Base-by-base conservation (phyloP, 768 basidiomycete species). In the Epithele typhae region DNA sequence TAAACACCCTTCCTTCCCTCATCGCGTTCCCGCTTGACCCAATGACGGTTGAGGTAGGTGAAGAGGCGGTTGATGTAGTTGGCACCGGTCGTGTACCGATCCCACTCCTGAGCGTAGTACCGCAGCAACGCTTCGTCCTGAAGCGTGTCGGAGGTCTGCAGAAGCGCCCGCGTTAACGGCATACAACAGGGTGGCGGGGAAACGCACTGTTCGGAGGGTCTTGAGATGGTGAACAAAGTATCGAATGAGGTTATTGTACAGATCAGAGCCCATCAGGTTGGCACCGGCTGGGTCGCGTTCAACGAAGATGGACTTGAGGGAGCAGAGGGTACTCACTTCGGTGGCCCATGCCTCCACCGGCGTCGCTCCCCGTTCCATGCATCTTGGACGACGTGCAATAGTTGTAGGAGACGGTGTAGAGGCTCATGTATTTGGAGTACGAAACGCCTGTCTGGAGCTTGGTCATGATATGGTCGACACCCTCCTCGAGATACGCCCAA, bases 21-120 rank as follows among this genome's bases (percentile, higher is more conserved):
- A 58, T 98, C 95, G 60, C 94, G 82, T 64, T 99, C 96, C 43
- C 95, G 79, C 71, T 94, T 95, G 36, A 99, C 95, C 96, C 96
- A 99, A 68, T 98, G 93, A 42, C 95, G 90, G 68, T 99, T 98
- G 47, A 99, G 78, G 70, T 98, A 98, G 2, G 92, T 94, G 73
- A 98, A 98, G 27, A 99, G 70, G 46, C 95, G 87, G 64, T 98
- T 95, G 68, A 97, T 92, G 64, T 96, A 98, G 62, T 90, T 92
- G 1, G 95, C 94, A 38, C 95, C 95, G 2, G 85, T 95, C 0
- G 96, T 99, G 70, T 97, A 98, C 36, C 93, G 77, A 58, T 90
- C 87, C 96, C 96, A 98, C 66, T 97, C 92, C 49, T 68, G 64
- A 1, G 91, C 92, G 61, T 98, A 99, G 63, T 89, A 97, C 53